Evolutionary conservation across 805 yeast species (phyloP), one percentile per base, ranked within the genome.

Genomic region (Wickerhamiella sorbophila): DNA sequence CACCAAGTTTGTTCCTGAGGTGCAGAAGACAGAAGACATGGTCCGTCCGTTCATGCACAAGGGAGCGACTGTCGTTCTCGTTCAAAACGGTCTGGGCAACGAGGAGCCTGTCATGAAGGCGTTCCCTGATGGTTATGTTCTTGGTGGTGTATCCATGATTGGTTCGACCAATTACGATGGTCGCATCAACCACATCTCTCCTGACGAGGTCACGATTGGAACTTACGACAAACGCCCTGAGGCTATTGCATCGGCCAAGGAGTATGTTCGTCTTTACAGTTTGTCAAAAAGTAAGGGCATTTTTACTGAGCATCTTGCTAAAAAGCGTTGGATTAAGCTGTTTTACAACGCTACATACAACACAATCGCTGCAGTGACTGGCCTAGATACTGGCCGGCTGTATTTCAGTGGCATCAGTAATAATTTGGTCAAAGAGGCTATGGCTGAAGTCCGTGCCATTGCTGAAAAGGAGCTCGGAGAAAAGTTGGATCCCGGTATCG

Each of bases 331-430:
- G 74, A 62, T 67, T 43, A 81, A 81, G 56, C 65, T 81, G 47
- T 67, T 81, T 12, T 80, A 79, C 61, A 81, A 80, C 56, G 77
- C 82, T 17, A 62, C 78, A 1, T 63, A 75, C 54, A 81, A 81
- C 60, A 69, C 86, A 5, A 60, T 71, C 4, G 67, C 79, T 45
- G 74, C 83, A 0, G 55, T 78, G 37, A 70, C 78, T 1, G 70
- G 70, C 12, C 57, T 74, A 8, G 84, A 77, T 50, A 66, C 70
- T n/a, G 80, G 78, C 16, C 65, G 80, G 39, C 50, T 74, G 24
- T 65, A 59, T 44, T 55, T 64, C 24, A 56, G 68, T 20, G 75
- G 74, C 4, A 66, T 68, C 10, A 52, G 62, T 21, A 62, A 65
- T 10, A 43, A 56, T 0, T 48, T 74, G 14, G 57, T 70, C 6